These are phyloP conservation scores for Thelonectria discophora DNA, from an alignment of 2,329 filamentous ascomycete genomes.

Conservation along the genomic window DNA sequence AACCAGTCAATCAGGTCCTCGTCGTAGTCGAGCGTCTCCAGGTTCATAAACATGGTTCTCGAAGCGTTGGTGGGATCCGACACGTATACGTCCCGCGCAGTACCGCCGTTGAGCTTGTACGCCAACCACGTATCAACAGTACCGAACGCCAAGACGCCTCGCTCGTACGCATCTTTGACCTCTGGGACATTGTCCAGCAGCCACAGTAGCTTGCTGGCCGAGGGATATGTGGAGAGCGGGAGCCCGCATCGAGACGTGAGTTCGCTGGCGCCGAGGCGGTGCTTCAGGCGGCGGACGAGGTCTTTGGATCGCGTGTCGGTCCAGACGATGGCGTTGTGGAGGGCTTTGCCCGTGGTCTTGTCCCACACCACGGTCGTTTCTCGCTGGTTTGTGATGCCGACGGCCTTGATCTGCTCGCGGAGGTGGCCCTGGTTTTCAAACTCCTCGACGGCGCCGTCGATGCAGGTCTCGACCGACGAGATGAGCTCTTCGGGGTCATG, in stretches of 20 bases:
- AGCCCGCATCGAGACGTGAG: constrained; percentile 76
- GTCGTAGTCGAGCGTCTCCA: constrained; percentile 79
- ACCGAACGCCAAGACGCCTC: constrained; percentile 76
- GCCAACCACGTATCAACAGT: constrained; percentile 85
- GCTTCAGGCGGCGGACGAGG: constrained; percentile 77
- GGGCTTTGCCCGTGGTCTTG: constrained; percentile 75
- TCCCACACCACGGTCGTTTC: constrained; percentile 87
- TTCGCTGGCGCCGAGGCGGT: constrained; percentile 70
- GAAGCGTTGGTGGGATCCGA: constrained; percentile 84
- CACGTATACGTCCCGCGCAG: constrained; percentile 71
- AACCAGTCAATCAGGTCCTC: constrained; percentile 79
- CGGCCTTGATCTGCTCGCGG: constrained; percentile 72
- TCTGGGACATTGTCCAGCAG: constrained; percentile 73
- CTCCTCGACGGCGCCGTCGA: constrained; percentile 74
- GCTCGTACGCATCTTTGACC: constrained; percentile 76
- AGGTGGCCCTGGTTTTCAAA: constrained; percentile 75
- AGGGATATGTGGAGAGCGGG: constrained; percentile 84
- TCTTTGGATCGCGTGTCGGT: constrained; percentile 80
- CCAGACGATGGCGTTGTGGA: constrained; percentile 87
- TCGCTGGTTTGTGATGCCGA: constrained; percentile 86
- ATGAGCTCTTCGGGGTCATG: constrained; percentile 82
- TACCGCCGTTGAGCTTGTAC: constrained; percentile 80
- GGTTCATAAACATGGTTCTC: constrained; percentile 84
- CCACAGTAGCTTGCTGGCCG: constrained; percentile 81
- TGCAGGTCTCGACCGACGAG: constrained; percentile 76